Conservation (phyloP, 1,139 yeast species). For the Hyphopichia burtonii region DNA sequence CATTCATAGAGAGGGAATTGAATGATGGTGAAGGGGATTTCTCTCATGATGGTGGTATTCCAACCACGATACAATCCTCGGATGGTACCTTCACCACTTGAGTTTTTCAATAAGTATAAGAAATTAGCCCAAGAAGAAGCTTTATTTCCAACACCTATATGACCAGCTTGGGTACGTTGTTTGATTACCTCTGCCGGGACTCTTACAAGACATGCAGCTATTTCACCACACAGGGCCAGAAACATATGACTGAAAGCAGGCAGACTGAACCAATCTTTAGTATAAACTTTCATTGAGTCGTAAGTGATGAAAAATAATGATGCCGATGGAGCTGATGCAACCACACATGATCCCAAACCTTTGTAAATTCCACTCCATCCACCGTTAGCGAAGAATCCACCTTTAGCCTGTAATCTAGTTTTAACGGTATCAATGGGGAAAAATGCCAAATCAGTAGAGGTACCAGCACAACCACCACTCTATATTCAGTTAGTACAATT, state of each 20-base stretch:
- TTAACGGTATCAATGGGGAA: conserved; percentile 96
- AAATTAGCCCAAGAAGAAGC: conserved; percentile 68
- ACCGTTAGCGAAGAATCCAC: conserved; percentile 90
- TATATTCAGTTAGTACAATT: conserved; percentile 17
- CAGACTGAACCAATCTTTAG: conserved; percentile 34
- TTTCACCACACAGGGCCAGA: conserved; percentile 85
- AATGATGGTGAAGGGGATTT: conserved; percentile 91
- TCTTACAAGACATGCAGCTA: conserved; percentile 88
- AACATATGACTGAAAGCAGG: conserved; percentile 71
- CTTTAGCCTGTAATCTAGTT: conserved; percentile 91
- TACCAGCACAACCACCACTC: conserved; percentile 97
- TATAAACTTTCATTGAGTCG: conserved; percentile 64
- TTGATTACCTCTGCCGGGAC: conserved; percentile 97
- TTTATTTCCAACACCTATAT: conserved; percentile 43
- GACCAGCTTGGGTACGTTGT: conserved; percentile 84
- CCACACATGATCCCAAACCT: conserved; percentile 90
- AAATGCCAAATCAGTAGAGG: conserved; percentile 89
- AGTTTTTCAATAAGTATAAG: conserved; percentile 53
- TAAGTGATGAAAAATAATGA: conserved; percentile 87
- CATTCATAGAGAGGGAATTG: conserved; percentile 93
- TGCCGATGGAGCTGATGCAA: conserved; percentile 95
- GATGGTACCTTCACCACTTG: conserved; percentile 73
- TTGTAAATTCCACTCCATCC: conserved; percentile 89
- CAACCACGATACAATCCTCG: conserved; percentile 89
- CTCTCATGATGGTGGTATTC: conserved; percentile 88